Percentiles rank a stretch among this genome's conserved stretches.
phyloP scores from a whole-genome alignment of 2,329 filamentous ascomycete genomes.

The Nannizzia gypsea region DNA sequence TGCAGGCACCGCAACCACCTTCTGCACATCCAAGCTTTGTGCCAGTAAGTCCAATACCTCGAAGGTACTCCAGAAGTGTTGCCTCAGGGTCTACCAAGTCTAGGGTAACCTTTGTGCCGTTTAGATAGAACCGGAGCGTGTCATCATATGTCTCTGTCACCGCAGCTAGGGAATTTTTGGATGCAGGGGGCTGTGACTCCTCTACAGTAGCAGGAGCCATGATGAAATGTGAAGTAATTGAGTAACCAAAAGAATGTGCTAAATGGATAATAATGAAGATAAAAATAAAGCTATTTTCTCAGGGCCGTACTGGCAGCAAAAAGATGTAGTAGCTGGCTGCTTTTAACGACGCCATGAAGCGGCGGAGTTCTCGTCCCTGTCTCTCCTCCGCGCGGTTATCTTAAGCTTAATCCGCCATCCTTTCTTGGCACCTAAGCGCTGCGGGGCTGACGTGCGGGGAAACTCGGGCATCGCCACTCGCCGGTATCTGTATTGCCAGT shows the following conservation, averaged over 20 bases:
- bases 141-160: conserved; percentile 73
- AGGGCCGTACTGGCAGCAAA: neutral
- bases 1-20: conserved; percentile 92
- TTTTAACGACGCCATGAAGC: no score
- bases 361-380: no score
- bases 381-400: neutral
- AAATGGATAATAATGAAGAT: no score
- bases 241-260: neutral
- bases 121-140: conserved; percentile 83
- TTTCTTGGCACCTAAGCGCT: neutral
- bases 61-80: conserved; percentile 82
- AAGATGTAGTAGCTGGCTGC: neutral
- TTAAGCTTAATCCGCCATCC: neutral
- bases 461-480: conserved; percentile 25
- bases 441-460: neutral
- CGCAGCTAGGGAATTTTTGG: conserved; percentile 37
- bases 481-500: conserved; percentile 18
- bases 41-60: conserved; percentile 84
- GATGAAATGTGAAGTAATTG: neutral
- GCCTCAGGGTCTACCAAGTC: conserved; percentile 83
- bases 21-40: conserved; percentile 96
- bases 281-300: neutral
- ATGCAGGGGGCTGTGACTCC: conserved; percentile 29
- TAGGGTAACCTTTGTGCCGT: conserved; percentile 77
- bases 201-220: conserved; percentile 50